Conservation (phyloP, 768 basidiomycete genomes). For the Nevesoporus exiguus region DNA sequence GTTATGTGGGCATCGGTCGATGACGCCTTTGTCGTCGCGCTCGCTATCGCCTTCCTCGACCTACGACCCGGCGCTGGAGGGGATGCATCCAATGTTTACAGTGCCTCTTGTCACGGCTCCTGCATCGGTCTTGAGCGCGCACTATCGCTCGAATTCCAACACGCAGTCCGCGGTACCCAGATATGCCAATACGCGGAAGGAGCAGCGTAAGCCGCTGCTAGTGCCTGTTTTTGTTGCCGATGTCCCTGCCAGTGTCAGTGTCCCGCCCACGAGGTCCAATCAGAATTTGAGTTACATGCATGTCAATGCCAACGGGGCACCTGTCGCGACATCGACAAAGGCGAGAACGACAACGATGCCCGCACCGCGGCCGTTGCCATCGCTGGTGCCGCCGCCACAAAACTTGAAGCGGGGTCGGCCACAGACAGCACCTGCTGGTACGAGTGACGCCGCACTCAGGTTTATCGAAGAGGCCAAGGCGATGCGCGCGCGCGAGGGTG, state of each 20-base stretch:
- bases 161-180: not conserved
- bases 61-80: not conserved
- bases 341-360: not conserved
- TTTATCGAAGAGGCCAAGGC: slow-evolving; percentile 12
- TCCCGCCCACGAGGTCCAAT: not conserved
- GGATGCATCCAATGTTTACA: slow-evolving; percentile 29
- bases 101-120: slow-evolving; percentile 28
- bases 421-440: slow-evolving; percentile 23
- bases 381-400: not conserved
- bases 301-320: not conserved
- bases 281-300: not conserved
- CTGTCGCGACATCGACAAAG: not conserved
- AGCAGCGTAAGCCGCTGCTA: not conserved
- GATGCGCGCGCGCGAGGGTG: slow-evolving; percentile 1
- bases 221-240: not conserved
- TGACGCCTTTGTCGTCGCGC: not conserved
- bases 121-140: not conserved
- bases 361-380: not conserved
- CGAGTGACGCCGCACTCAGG: slow-evolving; percentile 10
- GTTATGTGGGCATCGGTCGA: slow-evolving; percentile 20
- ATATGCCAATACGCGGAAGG: not conserved
- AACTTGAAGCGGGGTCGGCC: slow-evolving; percentile 17
- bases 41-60: not conserved
- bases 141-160: not conserved
- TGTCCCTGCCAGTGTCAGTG: not conserved